Conservation (phyloP, 805 yeast species). For the Lipomyces sp. region DNA sequence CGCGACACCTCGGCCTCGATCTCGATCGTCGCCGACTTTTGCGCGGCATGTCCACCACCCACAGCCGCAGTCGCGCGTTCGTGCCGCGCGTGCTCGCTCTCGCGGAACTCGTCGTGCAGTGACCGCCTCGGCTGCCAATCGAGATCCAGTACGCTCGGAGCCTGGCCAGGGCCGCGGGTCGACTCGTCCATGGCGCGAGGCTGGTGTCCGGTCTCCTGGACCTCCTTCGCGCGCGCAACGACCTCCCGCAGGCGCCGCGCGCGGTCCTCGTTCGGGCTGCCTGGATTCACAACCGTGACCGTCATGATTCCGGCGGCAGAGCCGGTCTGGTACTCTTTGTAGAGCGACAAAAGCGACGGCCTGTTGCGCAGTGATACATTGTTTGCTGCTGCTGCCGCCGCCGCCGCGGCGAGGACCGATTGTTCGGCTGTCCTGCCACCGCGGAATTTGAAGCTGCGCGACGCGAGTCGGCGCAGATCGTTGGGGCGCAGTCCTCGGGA, state of each 20-base stretch:
- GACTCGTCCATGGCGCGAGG: no score
- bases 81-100: no score
- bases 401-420: not conserved
- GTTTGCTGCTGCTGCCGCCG: not conserved
- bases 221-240: not conserved
- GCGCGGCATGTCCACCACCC: not conserved
- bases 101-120: no score
- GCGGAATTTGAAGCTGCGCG: not conserved
- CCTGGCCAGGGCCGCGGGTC: no score
- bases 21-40: not conserved
- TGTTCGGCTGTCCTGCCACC: not conserved
- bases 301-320: not conserved
- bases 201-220: no score
- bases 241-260: not conserved
- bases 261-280: not conserved
- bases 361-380: constrained; percentile 1
- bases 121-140: no score
- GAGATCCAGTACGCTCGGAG: no score
- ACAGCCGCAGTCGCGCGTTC: no score
- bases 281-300: not conserved
- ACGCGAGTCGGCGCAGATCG: constrained; percentile 1
- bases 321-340: constrained; percentile 2
- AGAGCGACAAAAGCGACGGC: constrained; percentile 9
- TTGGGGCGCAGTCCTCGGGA: no score
- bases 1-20: constrained; percentile 1